Evolutionary conservation across 768 basidiomycete genomes (phyloP).

Genomic region (Leccinum rimulosum): DNA sequence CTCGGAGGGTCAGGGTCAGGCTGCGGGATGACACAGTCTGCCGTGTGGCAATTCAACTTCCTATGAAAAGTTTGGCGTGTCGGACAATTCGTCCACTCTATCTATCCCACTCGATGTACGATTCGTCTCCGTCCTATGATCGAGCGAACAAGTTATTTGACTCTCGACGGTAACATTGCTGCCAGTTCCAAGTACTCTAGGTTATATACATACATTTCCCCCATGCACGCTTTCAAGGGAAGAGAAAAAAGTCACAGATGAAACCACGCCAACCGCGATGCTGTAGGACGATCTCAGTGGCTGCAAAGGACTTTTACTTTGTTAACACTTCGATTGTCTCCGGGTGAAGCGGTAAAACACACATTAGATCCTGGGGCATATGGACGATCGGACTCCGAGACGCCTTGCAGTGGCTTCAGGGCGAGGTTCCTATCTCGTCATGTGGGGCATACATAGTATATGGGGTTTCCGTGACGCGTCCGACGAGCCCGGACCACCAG

Average conservation of each 20-base stretch:
- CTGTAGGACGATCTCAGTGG: too few species aligned
- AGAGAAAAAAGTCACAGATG: background rate
- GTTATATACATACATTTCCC: background rate
- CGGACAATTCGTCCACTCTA: background rate
- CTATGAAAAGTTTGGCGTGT: background rate
- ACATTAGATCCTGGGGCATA: background rate
- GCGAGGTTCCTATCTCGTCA: background rate
- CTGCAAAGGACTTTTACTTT: background rate
- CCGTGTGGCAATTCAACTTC: background rate
- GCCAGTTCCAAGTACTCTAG: background rate
- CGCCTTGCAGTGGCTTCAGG: background rate
- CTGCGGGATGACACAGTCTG: background rate
- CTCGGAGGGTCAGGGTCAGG: background rate
- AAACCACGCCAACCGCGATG: too few species aligned
- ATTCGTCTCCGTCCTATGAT: background rate
- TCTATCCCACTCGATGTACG: slow-evolving; percentile 6
- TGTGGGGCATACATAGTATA: background rate
- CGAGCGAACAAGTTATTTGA: background rate
- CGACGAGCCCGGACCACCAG: background rate
- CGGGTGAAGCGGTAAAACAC: background rate
- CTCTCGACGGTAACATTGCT: background rate
- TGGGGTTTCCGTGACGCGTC: background rate
- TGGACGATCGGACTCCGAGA: background rate
- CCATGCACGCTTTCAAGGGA: background rate
- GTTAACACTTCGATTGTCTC: background rate